These are phyloP conservation scores for Globisporangium echinulatum DNA, from an alignment of 352 stramenopile species.

Conservation along the genomic window DNA sequence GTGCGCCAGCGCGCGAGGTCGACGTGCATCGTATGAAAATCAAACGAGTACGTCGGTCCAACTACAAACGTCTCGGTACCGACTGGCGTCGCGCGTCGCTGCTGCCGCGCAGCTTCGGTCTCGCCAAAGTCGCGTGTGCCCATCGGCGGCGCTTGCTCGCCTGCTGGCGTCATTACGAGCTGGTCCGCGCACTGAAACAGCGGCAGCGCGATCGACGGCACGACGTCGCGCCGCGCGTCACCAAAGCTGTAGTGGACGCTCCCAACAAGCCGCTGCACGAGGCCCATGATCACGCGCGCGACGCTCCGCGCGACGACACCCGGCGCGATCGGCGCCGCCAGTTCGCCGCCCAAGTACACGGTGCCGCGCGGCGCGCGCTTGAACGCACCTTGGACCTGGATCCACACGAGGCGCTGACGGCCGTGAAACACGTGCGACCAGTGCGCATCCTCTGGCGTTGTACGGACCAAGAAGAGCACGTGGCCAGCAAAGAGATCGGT, in stretches of 20 bases:
- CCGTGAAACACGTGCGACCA: slow-evolving; percentile 53
- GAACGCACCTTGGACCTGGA: slow-evolving; percentile 83
- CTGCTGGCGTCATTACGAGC: slow-evolving; percentile 58
- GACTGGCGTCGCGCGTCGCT: slow-evolving; percentile 41
- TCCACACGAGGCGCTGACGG: slow-evolving; percentile 81
- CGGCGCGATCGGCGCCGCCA: slow-evolving; percentile 50
- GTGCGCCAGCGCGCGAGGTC: slow-evolving; percentile 77
- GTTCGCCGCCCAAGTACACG: slow-evolving; percentile 71
- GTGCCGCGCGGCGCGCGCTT: slow-evolving; percentile 46
- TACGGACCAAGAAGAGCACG: slow-evolving; percentile 80
- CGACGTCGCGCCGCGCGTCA: slow-evolving; percentile 20
- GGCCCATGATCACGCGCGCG: slow-evolving; percentile 66
- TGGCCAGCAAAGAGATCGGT: slow-evolving; percentile 82
- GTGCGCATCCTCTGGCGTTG: slow-evolving; percentile 39
- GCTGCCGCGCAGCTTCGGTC: slow-evolving; percentile 28
- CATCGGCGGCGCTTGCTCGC: slow-evolving; percentile 41
- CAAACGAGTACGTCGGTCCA: slow-evolving; percentile 79
- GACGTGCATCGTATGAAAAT: slow-evolving; percentile 88
- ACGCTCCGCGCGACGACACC: slow-evolving; percentile 77
- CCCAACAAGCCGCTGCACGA: slow-evolving; percentile 64
- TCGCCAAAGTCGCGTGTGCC: slow-evolving; percentile 63
- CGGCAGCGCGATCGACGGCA: slow-evolving; percentile 67
- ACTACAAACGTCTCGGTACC: slow-evolving; percentile 44
- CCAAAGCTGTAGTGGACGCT: slow-evolving; percentile 74
- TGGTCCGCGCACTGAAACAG: slow-evolving; percentile 80